These are phyloP conservation scores for Trypanosoma avium DNA, from an alignment of 208 protist genomes.

Conservation along the genomic window DNA sequence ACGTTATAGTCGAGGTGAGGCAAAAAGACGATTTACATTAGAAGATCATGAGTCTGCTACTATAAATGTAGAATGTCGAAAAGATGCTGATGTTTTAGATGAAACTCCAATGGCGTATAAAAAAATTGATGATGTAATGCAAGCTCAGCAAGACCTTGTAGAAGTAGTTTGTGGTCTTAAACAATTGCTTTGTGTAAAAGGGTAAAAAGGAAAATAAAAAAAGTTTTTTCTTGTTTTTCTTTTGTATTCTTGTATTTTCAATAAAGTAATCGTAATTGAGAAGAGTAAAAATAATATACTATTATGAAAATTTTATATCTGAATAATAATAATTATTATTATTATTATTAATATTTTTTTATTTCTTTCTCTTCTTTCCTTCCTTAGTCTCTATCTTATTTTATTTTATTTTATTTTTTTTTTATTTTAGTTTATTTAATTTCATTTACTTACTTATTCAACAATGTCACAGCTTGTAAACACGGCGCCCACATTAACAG, in stretches of 20 bases:
- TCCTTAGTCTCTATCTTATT: neutral
- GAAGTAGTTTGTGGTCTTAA: constrained; percentile 68
- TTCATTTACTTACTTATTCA: constrained; percentile 4
- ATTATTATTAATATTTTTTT: too few species aligned
- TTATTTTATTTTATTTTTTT: constrained; percentile 7
- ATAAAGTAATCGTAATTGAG: neutral
- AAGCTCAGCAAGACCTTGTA: constrained; percentile 74
- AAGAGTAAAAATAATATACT: constrained; percentile 1
- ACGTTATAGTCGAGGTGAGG: constrained; percentile 68
- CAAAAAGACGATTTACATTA: constrained; percentile 76
- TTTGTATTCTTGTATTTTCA: neutral
- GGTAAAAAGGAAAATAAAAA: constrained; percentile 41
- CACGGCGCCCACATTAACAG: too few species aligned
- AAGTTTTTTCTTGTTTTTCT: constrained; percentile 13
- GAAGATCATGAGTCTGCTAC: constrained; percentile 71
- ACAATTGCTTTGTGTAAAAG: constrained; percentile 89
- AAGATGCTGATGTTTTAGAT: constrained; percentile 79
- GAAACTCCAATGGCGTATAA: constrained; percentile 89
- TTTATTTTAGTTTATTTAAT: constrained; percentile 28
- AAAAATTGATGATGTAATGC: constrained; percentile 85
- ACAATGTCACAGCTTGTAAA: neutral
- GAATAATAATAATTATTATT: too few species aligned
- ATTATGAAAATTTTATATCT: neutral
- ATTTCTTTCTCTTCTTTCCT: constrained; percentile 7
- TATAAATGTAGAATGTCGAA: constrained; percentile 67